These are phyloP conservation scores for Colletotrichum sp. DNA, from an alignment of 2,329 filamentous ascomycete genomes.

Conservation along the genomic window DNA sequence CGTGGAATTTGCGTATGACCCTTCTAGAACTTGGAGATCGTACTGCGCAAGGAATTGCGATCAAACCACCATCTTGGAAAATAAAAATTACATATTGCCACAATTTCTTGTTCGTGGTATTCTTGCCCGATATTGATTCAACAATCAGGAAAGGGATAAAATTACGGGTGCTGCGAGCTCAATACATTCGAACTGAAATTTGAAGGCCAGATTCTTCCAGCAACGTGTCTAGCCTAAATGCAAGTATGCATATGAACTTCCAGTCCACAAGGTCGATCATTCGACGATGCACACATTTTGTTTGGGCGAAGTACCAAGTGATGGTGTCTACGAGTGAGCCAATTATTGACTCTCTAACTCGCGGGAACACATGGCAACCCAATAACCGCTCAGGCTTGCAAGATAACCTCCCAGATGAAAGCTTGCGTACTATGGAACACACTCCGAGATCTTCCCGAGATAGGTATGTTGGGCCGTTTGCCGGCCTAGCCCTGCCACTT, in stretches of 20 bases:
- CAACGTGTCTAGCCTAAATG: background rate
- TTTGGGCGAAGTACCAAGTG: background rate
- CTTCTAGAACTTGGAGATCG: background rate
- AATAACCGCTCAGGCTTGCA: background rate
- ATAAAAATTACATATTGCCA: background rate
- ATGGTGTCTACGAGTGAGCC: background rate
- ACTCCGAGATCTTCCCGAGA: background rate
- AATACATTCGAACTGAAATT: background rate
- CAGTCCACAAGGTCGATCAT: background rate
- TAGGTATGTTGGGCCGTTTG: background rate
- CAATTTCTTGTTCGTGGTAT: rapidly evolving
- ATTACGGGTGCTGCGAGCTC: rapidly evolving
- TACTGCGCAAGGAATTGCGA: background rate
- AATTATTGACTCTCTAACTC: background rate
- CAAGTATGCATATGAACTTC: background rate
- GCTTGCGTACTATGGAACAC: background rate
- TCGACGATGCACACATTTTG: background rate
- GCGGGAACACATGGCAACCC: background rate
- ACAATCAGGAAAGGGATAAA: rapidly evolving
- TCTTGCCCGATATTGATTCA: background rate
- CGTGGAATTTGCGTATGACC: background rate
- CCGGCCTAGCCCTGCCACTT: background rate
- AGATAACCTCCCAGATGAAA: background rate
- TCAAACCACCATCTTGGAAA: background rate
- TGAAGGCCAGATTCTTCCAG: background rate